Percentiles rank a stretch among this genome's conserved stretches.
These are phyloP conservation scores for Lactarius hengduanensis DNA, from an alignment of 768 basidiomycete genomes.

Conservation along the genomic window DNA sequence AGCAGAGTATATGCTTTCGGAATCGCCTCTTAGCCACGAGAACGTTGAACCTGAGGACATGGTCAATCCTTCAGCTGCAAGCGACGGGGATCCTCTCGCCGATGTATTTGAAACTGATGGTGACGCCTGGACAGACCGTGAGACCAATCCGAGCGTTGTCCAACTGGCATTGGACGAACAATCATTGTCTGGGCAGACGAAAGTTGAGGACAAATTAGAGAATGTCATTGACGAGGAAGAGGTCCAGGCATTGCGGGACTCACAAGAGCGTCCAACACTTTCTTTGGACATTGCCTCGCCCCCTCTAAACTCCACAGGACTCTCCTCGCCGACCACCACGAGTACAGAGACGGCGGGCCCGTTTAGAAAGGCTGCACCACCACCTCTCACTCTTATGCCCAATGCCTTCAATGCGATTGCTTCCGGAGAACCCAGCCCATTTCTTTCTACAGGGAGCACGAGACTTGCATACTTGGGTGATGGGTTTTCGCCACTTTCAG, in stretches of 20 bases:
- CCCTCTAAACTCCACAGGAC: slow-evolving; percentile 33
- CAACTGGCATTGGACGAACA: slow-evolving; percentile 52
- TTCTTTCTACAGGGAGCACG: slow-evolving; percentile 39
- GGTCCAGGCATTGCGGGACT: slow-evolving; percentile 31
- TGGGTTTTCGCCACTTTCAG: slow-evolving; percentile 31
- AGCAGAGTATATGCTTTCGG: slow-evolving; percentile 19
- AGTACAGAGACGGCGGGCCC: slow-evolving; percentile 19
- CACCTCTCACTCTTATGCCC: slow-evolving; percentile 47
- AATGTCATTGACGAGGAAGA: slow-evolving; percentile 45
- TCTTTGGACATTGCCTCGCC: slow-evolving; percentile 45
- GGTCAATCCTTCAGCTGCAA: slow-evolving; percentile 39
- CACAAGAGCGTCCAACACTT: slow-evolving; percentile 34
- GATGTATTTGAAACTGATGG: slow-evolving; percentile 68
- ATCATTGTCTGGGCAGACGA: slow-evolving; percentile 33
- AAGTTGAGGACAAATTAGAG: slow-evolving; percentile 37
- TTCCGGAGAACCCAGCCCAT: slow-evolving; percentile 39
- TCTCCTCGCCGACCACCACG: slow-evolving; percentile 39
- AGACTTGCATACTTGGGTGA: slow-evolving; percentile 48
- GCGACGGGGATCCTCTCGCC: slow-evolving; percentile 48
- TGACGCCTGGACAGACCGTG: slow-evolving; percentile 51
- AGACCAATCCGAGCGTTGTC: slow-evolving; percentile 48
- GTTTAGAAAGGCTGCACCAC: slow-evolving; percentile 49
- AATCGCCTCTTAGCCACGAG: slow-evolving; percentile 30
- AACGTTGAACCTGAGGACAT: slow-evolving; percentile 42
- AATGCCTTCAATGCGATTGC: slow-evolving; percentile 36